Evolutionary conservation across 352 stramenopile species (phyloP), one percentile per base, ranked within the genome.

Genomic region (Stramenopiles sp.): DNA sequence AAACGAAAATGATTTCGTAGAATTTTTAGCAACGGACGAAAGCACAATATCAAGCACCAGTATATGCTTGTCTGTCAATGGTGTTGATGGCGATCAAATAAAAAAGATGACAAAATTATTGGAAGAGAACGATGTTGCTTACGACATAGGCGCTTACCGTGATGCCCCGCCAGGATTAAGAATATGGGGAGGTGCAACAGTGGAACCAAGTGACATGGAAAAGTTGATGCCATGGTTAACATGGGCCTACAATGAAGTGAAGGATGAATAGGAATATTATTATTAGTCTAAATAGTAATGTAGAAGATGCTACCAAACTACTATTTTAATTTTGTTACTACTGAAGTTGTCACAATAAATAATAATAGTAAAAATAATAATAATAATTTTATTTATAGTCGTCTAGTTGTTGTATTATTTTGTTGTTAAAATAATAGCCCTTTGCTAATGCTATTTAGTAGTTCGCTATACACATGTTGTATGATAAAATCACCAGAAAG

Each of bases 101-200:
- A 99, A 99, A 89, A 92, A 94, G 80, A 96, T 99, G 85, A 93
- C 95, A 81, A 87, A 88, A 30, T 82, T 99, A 76, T 91, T 99
- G 0, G 95, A 99, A 85, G 90, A 89, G 32, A 94, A 99, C 86
- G 86, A 94, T 80, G 93, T 99, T 8, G 96, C 95, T 27, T 95
- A 93, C 82, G 96, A 99, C 86, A 98, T 99, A 85, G 95, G 95
- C 86, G 95, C 94, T 82, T 99, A 99, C 90, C 89, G 95, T 75
- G 96, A 99, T 86, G 96, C 96, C 14, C 96, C 96, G 44, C 92
- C 96, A 7, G 96, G 95, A 25, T 95, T 99, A 82, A 90, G 95
- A 80, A 98, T 99, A 88, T 99, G 96, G 96, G 98, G 95, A 86
- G 96, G 96, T 81, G 95, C 95, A n/a, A 99, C 96, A 0, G 96